Evolutionary conservation across 2,329 filamentous ascomycete genomes (phyloP).

Genomic region (Claviceps capensis): DNA sequence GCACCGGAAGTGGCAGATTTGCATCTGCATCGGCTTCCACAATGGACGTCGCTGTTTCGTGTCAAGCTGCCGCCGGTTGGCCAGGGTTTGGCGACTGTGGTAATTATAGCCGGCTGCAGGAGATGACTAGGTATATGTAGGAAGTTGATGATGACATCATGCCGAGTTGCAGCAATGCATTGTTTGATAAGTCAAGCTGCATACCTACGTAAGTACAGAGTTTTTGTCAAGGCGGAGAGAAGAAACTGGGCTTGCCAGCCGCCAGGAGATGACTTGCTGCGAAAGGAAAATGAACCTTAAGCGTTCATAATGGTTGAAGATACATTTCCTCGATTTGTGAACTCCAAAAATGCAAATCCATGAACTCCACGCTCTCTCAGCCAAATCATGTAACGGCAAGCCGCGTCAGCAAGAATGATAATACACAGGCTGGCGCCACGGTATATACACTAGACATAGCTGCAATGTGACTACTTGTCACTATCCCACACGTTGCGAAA

Average conservation of each 20-base stretch:
- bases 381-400: background rate
- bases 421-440: background rate
- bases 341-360: background rate
- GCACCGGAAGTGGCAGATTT: no score
- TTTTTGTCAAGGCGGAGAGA: background rate
- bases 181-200: background rate
- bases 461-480: background rate
- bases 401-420: background rate
- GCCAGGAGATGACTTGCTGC: background rate
- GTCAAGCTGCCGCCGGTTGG: background rate
- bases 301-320: background rate
- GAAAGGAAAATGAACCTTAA: background rate
- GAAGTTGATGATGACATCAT: no score
- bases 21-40: background rate
- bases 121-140: no score
- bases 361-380: conserved; percentile 16
- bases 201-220: background rate
- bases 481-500: conserved; percentile 32
- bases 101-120: no score
- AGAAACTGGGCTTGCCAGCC: background rate
- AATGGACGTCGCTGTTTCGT: background rate
- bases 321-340: background rate
- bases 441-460: background rate
- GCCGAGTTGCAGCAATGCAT: background rate
- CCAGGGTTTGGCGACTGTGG: no score